Evolutionary conservation across 768 basidiomycete species (phyloP).

Genomic region (Cubamyces sp.): DNA sequence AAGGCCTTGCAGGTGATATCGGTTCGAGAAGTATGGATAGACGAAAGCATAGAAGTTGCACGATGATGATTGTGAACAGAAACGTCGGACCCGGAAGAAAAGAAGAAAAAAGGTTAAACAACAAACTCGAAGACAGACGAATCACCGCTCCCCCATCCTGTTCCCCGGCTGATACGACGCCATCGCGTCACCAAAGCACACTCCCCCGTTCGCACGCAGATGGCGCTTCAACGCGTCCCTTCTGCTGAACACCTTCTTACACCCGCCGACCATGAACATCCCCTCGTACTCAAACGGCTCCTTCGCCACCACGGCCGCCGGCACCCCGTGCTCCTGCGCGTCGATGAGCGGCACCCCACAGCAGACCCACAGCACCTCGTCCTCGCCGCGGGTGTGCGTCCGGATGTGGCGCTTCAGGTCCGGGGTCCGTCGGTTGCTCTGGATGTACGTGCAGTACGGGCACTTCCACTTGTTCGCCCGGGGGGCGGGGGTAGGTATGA

Average conservation of each 20-base stretch:
- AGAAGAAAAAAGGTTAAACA: too few relatives aligned
- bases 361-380: conserved; percentile 18
- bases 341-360: conserved; percentile 17
- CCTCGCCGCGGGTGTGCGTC: conserved; percentile 11
- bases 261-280: conserved; percentile 23
- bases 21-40: too few relatives aligned
- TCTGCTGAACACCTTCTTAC: conserved; percentile 20
- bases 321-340: conserved; percentile 3
- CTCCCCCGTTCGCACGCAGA: conserved; percentile 1
- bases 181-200: conserved; percentile 11
- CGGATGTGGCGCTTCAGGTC: conserved; percentile 22
- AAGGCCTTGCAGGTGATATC: too few relatives aligned
- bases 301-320: background rate
- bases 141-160: background rate
- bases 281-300: conserved; percentile 12
- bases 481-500: background rate
- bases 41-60: too few relatives aligned
- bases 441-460: conserved; percentile 17
- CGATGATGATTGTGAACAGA: too few relatives aligned
- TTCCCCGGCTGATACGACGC: conserved; percentile 1
- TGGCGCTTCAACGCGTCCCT: conserved; percentile 21
- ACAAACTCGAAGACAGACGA: too few relatives aligned
- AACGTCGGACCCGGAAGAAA: too few relatives aligned
- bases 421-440: conserved; percentile 16
- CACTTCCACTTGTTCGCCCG: conserved; percentile 4